Evolutionary conservation across 2,329 filamentous ascomycete species (phyloP).

Genomic region (Ceratocystis ficicola): DNA sequence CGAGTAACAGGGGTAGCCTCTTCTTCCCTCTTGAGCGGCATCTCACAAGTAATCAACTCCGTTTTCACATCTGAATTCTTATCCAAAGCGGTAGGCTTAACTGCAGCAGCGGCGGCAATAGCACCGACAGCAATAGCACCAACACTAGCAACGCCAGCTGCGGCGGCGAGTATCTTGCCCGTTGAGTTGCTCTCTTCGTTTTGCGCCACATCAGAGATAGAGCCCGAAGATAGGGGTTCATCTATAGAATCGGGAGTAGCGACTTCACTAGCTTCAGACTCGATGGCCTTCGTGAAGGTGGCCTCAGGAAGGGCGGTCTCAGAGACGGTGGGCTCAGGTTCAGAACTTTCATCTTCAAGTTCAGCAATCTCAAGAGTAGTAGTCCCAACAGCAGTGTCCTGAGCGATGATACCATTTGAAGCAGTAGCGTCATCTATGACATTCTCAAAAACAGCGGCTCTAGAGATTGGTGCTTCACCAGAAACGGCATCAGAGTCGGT

Average conservation of each 20-base stretch:
- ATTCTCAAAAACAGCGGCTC: background rate
- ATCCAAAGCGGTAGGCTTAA: background rate
- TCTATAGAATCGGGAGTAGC: background rate
- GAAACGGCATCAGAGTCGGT: background rate
- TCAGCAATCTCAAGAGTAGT: background rate
- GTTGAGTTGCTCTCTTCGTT: background rate
- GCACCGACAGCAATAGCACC: background rate
- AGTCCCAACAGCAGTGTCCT: background rate
- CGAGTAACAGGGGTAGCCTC: background rate
- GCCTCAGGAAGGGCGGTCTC: slow-evolving; percentile 5
- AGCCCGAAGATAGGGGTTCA: background rate
- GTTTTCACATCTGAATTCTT: background rate
- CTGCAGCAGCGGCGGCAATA: background rate
- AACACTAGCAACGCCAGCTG: background rate
- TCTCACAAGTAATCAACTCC: background rate
- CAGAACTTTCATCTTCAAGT: background rate
- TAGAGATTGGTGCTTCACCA: background rate
- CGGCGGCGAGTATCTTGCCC: background rate
- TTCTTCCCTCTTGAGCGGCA: background rate
- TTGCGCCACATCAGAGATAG: background rate
- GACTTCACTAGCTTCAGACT: slow-evolving; percentile 3
- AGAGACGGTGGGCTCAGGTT: background rate
- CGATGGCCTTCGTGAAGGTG: background rate
- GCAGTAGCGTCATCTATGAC: background rate
- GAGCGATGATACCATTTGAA: background rate